Base-by-base conservation (phyloP, 2,329 filamentous ascomycete genomes). In the Pseudogymnoascus sp. region DNA sequence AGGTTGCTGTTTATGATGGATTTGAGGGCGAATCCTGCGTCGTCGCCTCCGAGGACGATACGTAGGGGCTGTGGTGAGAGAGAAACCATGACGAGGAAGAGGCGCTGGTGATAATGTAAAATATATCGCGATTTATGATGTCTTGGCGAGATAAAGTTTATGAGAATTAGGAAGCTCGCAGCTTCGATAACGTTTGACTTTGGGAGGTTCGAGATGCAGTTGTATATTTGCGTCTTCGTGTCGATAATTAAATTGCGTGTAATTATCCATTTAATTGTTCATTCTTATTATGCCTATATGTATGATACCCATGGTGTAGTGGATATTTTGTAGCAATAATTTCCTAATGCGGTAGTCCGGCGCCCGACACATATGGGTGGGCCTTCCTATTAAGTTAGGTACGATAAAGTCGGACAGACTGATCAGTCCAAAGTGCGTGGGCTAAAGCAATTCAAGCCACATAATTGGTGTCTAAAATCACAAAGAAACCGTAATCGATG, bases 1-100 rank as follows among this genome's bases (percentile, higher is more conserved):
- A 95, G 84, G 71, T 91, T 86, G 61, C 81, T 79, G 72, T 89
- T 90, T 77, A 95, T 87, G 68, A 84, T 83, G 72, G 86, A 84
- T 76, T 93, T 94, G 83, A 94, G 94, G 68, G 76, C 78, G 70
- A 89, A 82, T 72, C 91, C 91, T 16, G 69, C 69, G 64, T 70
- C 68, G 73, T 88, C 85, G 73, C 81, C 80, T 74, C 83, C 85
- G 69, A 88, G 79, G 69, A 81, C 85, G 69, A 87, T 83, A 71
- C 82, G 81, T 69, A 85, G 77, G 61, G 72, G 41, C 5, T 45
- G 41, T 6, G 41, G 19, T 1, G 41, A 45, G 41, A 21, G 4
- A 7, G 8, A 6, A 11, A 21, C 16, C 39, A 43, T 43, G n/a
- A 43, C 21, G 39, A 43, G 6, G 39, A 6, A 43, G 16, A 43